Base-by-base conservation (phyloP, 1,284 basidiomycete species). In the Wallemia hederae region DNA sequence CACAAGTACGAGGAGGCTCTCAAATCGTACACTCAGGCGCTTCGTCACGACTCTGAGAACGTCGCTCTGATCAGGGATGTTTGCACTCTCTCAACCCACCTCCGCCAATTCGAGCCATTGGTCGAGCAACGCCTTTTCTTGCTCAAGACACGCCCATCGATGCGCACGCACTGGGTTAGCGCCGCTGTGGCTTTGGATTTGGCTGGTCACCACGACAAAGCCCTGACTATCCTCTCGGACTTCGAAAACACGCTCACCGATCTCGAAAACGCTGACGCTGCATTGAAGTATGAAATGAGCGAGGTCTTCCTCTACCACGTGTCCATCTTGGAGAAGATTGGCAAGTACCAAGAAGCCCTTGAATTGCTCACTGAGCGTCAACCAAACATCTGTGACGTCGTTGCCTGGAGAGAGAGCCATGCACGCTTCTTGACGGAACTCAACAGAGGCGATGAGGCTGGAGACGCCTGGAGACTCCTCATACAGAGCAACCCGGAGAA, bases 31-130 rank as follows among this genome's bases (percentile, higher is more conserved):
- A 66, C 67, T 15, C 74, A 89, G 69, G 94, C 88, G 1, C 74
- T 91, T 63, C 77, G 79, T 64, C 87, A 86, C 67, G 92, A 97
- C 74, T 84, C 83, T 86, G 88, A 92, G 67, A 97, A 97, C 69
- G 73, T 92, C 66, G 96, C 92, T 69, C 81, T 99, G 62, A 72
- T 98, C 24, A 81, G 88, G 59, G 94, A 98, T 70, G 80, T 88
- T 0, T 87, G 90, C 2, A 81, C 86, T 60, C 76, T 99, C 28
- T 84, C 91, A 67, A 82, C 88, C 0, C 90, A 97, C 67, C 78
- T 91, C n/a, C 80, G 94, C 39, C 74, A 83, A 60, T 96, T 81
- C 70, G 80, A 84, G 57, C 75, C 74, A 1, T 78, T 94, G 31
- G 78, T 91, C 55, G 84, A 91, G 62, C 85, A 85, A 1, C 80